A percentile compares a stretch with the other conserved stretches of the same genome.
Conservation (phyloP, 2,329 filamentous ascomycete genomes). For the Ascochyta koolunga region DNA sequence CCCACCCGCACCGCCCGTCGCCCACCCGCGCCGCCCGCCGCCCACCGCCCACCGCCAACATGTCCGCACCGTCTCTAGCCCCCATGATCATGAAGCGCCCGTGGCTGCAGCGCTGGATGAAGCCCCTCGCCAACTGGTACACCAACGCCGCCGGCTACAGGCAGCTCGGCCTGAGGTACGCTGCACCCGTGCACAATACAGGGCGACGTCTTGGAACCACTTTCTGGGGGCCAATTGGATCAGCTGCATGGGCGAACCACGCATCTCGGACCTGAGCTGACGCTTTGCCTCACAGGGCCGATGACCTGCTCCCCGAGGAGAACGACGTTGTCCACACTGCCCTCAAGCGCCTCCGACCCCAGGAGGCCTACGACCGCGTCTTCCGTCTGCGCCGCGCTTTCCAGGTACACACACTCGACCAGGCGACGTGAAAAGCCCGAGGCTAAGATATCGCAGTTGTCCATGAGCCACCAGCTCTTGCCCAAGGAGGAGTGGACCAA, state of each 20-base stretch:
- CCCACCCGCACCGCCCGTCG: constrained; percentile 26
- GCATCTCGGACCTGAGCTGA: constrained; percentile 31
- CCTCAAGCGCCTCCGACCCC: constrained; percentile 85
- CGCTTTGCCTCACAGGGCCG: constrained; percentile 67
- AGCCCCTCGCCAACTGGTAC: constrained; percentile 88
- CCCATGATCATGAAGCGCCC: constrained; percentile 82
- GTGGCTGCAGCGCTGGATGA: constrained; percentile 80
- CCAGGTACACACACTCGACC: constrained; percentile 64
- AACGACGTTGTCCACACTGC: constrained; percentile 84
- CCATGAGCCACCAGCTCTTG: constrained; percentile 68
- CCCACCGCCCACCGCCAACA: constrained; percentile 48
- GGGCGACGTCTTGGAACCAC: not conserved
- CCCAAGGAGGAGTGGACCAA: constrained; percentile 71
- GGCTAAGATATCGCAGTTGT: constrained; percentile 59
- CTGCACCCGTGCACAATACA: constrained; percentile 1
- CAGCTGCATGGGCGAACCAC: not conserved
- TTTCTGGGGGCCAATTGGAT: not conserved
- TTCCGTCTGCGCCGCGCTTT: constrained; percentile 96
- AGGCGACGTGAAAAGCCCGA: not conserved
- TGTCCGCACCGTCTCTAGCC: constrained; percentile 75
- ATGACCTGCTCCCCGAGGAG: constrained; percentile 95
- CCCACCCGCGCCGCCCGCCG: constrained; percentile 26
- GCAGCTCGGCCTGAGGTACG: constrained; percentile 87
- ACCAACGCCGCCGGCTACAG: constrained; percentile 87
- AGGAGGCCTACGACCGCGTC: constrained; percentile 94